Base-by-base conservation (phyloP, 1,139 yeast genomes). In the Suhomyces anneliseae region DNA sequence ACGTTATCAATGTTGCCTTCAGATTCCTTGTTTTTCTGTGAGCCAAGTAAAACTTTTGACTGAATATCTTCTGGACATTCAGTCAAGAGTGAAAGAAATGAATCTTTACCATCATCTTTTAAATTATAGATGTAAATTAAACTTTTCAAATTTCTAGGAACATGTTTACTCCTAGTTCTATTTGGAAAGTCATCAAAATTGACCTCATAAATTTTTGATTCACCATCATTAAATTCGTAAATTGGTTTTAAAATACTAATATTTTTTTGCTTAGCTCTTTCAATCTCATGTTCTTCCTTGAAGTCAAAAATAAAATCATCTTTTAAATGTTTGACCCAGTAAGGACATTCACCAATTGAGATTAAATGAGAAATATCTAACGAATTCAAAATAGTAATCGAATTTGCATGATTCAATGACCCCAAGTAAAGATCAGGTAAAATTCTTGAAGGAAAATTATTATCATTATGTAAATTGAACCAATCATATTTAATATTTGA, bases 61-160 rank as follows among this genome's bases (percentile, higher is more conserved):
- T 69, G 75, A 27, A 73, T 58, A 10, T 53, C 54, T 12, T 56
- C 57, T 0, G 77, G 78, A 39, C 71, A 59, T 26, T 60, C 62
- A 11, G 60, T 54, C 38, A 73, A 58, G 38, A 72, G 54, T n/a
- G 67, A 67, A 15, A 59, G 52, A 11, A 73, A 56, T 14, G 72
- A 64, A 51, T 72, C 77, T 43, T 62, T 67, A 1, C 78, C 78
- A 51, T 73, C 78, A 52, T 72, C 78, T 43, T 69, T 68, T 39
- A 72, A 52, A 49, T 71, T 68, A 46, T 69, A 62, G 31, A 73
- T 68, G 50, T 60, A 72, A 4, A 71, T 56, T 29, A 69, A 54
- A 26, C 64, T 59, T 44, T 60, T 56, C 29, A 72, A 49, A 24
- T 58, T 36, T 15, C 37, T 24, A 60, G 70, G 50, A 52, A 54